phyloP scores from a whole-genome alignment of 768 basidiomycete species.

The Gymnopilus junonius region DNA sequence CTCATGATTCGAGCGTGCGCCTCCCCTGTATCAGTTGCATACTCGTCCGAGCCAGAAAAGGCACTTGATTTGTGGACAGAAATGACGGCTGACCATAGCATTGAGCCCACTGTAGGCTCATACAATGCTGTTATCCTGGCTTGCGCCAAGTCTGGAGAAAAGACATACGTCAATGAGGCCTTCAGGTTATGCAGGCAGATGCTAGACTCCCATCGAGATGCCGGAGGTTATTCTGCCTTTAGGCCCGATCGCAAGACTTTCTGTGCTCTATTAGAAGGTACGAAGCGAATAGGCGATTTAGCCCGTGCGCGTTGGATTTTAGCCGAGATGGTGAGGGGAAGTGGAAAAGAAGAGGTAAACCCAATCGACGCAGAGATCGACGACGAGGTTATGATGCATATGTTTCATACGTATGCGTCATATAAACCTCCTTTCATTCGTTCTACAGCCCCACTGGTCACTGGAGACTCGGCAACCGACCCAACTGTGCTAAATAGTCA shows the following conservation, averaged over 20 bases:
- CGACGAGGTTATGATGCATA: slow-evolving; percentile 76
- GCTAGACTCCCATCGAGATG: slow-evolving; percentile 77
- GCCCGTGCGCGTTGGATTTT: slow-evolving; percentile 87
- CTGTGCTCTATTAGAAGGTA: slow-evolving; percentile 85
- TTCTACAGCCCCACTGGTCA: slow-evolving; percentile 47
- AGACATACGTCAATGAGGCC: slow-evolving; percentile 75
- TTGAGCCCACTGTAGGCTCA: slow-evolving; percentile 66
- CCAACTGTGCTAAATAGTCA: neutral
- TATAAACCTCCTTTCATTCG: slow-evolving; percentile 75
- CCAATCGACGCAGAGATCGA: slow-evolving; percentile 44
- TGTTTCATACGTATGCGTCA: slow-evolving; percentile 88
- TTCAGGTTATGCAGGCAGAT: slow-evolving; percentile 87
- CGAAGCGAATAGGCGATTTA: slow-evolving; percentile 86
- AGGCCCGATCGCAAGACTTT: slow-evolving; percentile 73
- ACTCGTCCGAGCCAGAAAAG: slow-evolving; percentile 80
- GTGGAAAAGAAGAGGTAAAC: slow-evolving; percentile 23
- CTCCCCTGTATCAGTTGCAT: slow-evolving; percentile 44
- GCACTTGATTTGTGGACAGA: slow-evolving; percentile 94
- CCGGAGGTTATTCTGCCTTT: slow-evolving; percentile 56
- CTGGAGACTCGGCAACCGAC: slow-evolving; percentile 17
- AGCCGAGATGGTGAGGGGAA: slow-evolving; percentile 72
- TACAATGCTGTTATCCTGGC: slow-evolving; percentile 87
- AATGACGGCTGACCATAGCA: slow-evolving; percentile 75
- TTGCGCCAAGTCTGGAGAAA: slow-evolving; percentile 68
- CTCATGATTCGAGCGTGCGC: slow-evolving; percentile 91